A percentile compares a stretch with the other conserved stretches of the same genome.
phyloP scores from a whole-genome alignment of 2,329 filamentous ascomycete species.

The Diaporthe australafricana region DNA sequence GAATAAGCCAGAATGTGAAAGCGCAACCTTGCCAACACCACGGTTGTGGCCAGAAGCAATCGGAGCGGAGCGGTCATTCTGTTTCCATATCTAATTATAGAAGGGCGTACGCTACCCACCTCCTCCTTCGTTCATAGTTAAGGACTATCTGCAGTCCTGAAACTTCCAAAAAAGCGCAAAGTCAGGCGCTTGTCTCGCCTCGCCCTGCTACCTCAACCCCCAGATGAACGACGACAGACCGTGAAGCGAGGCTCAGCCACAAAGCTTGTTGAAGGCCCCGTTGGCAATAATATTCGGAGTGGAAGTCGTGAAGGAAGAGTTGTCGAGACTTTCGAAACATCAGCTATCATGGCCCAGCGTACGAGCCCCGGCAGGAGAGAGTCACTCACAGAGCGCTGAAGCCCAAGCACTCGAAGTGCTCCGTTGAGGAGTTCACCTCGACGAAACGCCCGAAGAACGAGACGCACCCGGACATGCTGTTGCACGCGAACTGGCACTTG shows the following conservation, averaged over 20 bases:
- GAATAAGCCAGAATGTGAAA: not conserved
- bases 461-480: conserved; percentile 40
- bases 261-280: conserved; percentile 45
- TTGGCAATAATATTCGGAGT: conserved; percentile 39
- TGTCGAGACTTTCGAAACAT: conserved; percentile 33
- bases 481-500: conserved; percentile 47
- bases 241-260: conserved; percentile 22
- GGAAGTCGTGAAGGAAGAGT: conserved; percentile 38
- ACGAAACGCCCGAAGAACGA: conserved; percentile 45
- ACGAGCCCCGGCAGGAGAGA: not conserved
- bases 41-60: not conserved
- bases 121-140: not conserved
- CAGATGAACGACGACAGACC: not conserved
- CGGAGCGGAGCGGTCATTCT: not conserved
- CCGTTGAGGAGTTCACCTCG: conserved; percentile 31
- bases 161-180: not conserved
- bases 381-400: conserved; percentile 36
- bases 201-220: too few relatives aligned
- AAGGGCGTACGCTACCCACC: not conserved
- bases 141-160: not conserved
- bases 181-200: not conserved
- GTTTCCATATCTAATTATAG: not conserved
- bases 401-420: conserved; percentile 37
- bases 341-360: not conserved
- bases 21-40: not conserved